Percentiles rank a stretch among this genome's conserved stretches.
phyloP scores from a whole-genome alignment of 2,329 filamentous ascomycete genomes.

The Colletotrichum viniferum region DNA sequence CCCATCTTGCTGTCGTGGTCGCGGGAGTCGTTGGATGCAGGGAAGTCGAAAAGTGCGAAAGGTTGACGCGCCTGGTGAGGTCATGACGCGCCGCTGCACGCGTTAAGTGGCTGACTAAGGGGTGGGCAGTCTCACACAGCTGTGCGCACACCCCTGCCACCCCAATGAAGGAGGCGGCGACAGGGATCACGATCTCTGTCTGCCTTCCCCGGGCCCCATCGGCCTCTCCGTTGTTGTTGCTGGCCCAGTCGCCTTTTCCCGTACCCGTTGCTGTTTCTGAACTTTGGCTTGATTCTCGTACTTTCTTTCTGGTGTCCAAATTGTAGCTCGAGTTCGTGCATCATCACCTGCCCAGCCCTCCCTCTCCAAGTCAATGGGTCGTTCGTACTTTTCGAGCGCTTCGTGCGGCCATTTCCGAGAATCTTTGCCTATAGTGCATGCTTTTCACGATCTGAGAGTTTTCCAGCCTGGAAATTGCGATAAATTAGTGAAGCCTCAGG shows the following conservation, averaged over 20 bases:
- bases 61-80: neutral
- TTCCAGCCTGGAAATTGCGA: accelerated
- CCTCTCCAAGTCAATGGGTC: neutral
- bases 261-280: neutral
- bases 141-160: neutral
- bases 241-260: neutral
- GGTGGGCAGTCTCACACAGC: accelerated
- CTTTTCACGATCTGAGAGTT: neutral
- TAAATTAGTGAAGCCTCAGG: neutral
- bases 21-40: neutral
- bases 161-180: neutral
- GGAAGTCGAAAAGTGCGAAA: neutral
- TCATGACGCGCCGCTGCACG: neutral
- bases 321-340: neutral
- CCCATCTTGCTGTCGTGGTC: conserved; percentile 49
- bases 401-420: neutral
- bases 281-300: neutral
- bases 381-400: neutral
- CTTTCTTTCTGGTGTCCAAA: neutral
- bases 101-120: neutral
- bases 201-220: too few relatives aligned
- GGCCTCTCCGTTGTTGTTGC: too few relatives aligned
- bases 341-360: neutral
- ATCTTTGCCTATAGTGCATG: neutral
- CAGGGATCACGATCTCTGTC: neutral